Evolutionary conservation across 108 stramenopile species (phyloP), one percentile per base, ranked within the genome.

Genomic region (Ochromonas danica): DNA sequence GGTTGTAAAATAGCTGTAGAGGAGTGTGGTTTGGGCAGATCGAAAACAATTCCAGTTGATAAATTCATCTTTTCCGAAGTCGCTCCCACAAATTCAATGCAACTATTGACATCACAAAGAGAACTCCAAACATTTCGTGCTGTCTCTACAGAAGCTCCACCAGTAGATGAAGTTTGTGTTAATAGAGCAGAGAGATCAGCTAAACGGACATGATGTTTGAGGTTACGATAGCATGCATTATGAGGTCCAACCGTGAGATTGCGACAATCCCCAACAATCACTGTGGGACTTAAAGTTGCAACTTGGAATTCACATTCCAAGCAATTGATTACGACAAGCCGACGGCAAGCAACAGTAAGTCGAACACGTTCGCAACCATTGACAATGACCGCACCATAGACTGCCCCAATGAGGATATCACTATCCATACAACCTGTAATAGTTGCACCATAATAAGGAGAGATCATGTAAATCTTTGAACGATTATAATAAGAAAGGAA

Each of bases 331-430:
- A 75, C 30, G 27, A 75, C 40, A 27, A 75, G 31, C 38, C 38
- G 6, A 10, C 72, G 14, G 31, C 72, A 75, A 27, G 72, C 43
- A 33, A 6, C 36, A 6, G 72, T 75, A 10, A 75, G 6, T 31
- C 22, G 6, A 3, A 75, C 40, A 6, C 72, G 72, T 75, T 75
- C 72, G 38, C 72, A 75, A 10, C 72, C 72, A 75, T 60, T 75
- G n/a, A 75, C 72, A 75, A 75, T 45, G 6, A 75, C 3, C 36
- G 72, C 25, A 31, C 72, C 72, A 45, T 45, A 45, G 27, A 75
- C 72, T 27, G 31, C 40, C 3, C 72, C 72, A 14, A 75, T 75
- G 22, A 75, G 3, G 45, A 75, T 33, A 6, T 75, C 31, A 27
- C 10, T 35, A 60, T 75, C 72, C 17, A 17, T 36, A 75, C 72